Base-by-base conservation (phyloP, 108 stramenopile species). In the Cyclotella baltica region DNA sequence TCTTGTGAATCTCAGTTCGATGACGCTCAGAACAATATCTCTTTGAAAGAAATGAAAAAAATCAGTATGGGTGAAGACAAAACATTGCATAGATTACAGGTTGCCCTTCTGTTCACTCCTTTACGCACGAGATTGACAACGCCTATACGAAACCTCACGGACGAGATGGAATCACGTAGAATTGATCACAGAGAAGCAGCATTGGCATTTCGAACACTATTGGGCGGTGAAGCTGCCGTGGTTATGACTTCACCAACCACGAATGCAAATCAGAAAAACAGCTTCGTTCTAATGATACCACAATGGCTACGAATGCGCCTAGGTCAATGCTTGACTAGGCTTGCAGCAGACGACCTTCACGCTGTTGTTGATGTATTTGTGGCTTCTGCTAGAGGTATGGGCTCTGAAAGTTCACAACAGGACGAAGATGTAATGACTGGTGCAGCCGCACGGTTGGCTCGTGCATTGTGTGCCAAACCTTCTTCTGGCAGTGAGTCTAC, bases 341-440 rank as follows among this genome's bases (percentile, higher is more conserved):
- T 94, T 64, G 90, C 93, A 10, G 64, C 62, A 34, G 64, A 67
- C 0, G 77, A 89, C 80, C 67, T 94, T 47, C 62, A 72, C 13
- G 73, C 91, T 15, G 86, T 94, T 15, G 81, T 94, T 23, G 88
- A 90, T 34, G 93, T 94, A 18, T 94, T 92, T 76, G 89, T 89
- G 18, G 87, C 85, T n/a, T 67, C 58, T 29, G 77, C 80, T 31
- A 69, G 61, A 57, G 65, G 68, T 58, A 62, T 72, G 34, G 76
- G 64, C 23, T 47, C 57, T 31, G 36, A 66, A 5, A 66, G 65
- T 31, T 38, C 64, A 18, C 63, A 52, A 33, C 25, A 40, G 11
- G 23, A 37, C 51, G 46, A 40, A 47, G 74, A 80, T 36, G 65
- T 73, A n/a, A 86, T 72, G 73, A 82, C 87, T 6, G 80, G 78